A percentile compares a stretch with the other conserved stretches of the same genome.
These are phyloP conservation scores for Phytophthora podocarpi DNA, from an alignment of 352 stramenopile genomes.

Conservation along the genomic window DNA sequence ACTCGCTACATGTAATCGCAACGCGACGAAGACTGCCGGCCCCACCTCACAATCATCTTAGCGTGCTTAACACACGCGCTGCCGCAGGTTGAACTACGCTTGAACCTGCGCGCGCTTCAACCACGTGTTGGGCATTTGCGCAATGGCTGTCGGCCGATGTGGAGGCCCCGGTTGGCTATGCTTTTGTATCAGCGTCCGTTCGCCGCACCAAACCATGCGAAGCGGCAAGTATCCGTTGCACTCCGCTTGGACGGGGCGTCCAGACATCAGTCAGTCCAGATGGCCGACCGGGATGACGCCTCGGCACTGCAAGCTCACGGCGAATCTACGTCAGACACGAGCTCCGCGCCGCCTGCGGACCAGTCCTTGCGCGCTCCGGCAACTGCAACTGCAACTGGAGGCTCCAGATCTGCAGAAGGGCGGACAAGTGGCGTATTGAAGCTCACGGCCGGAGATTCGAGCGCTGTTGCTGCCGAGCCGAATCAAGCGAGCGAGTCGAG, in stretches of 20 bases:
- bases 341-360: conserved; percentile 9
- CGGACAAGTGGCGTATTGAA: conserved; percentile 21
- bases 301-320: conserved; percentile 7
- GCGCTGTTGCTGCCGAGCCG: background rate
- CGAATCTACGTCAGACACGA: conserved; percentile 20
- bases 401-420: conserved; percentile 16
- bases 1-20: conserved; percentile 34
- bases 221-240: conserved; percentile 16
- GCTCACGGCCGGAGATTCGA: conserved; percentile 14
- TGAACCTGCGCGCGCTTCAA: conserved; percentile 35
- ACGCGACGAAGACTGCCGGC: conserved; percentile 5
- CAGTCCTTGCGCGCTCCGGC: conserved; percentile 24
- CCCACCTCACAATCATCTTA: conserved; percentile 25
- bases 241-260: conserved; percentile 12
- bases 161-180: background rate
- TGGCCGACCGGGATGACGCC: conserved; percentile 19
- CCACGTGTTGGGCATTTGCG: conserved; percentile 26
- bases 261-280: conserved; percentile 19
- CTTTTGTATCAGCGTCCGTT: conserved; percentile 1
- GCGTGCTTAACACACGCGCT: conserved; percentile 12
- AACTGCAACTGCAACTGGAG: conserved; percentile 33
- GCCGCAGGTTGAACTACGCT: conserved; percentile 18
- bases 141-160: conserved; percentile 3
- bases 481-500: background rate
- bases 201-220: conserved; percentile 23